These are phyloP conservation scores for Knufia petricola DNA, from an alignment of 2,329 filamentous ascomycete genomes.

Conservation along the genomic window DNA sequence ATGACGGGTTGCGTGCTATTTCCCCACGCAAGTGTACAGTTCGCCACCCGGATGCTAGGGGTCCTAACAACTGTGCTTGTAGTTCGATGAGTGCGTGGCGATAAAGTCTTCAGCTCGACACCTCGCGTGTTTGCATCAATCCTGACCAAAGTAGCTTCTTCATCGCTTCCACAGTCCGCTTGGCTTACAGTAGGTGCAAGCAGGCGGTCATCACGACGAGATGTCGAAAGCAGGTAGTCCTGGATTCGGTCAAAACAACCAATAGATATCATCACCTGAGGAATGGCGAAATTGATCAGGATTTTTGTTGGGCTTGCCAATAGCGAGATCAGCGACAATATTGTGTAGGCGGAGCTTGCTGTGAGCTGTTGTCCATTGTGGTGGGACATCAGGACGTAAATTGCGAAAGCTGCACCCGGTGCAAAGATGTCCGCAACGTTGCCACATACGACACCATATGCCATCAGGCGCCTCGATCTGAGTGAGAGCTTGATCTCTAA, in stretches of 20 bases:
- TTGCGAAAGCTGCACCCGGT: conserved; percentile 2
- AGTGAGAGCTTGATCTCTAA: conserved; percentile 35
- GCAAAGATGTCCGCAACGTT: conserved; percentile 10
- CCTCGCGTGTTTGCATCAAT: not conserved
- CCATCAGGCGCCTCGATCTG: conserved; percentile 28
- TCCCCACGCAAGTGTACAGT: conserved; percentile 41
- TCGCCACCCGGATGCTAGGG: conserved; percentile 31
- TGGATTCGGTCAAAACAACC: not conserved
- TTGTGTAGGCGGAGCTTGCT: conserved; percentile 13
- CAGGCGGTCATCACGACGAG: conserved; percentile 3
- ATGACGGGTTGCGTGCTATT: conserved; percentile 29
- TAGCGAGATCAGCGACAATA: conserved; percentile 9
- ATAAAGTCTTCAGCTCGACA: not conserved
- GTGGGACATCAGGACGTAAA: conserved; percentile 4
- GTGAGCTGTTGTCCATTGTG: conserved; percentile 10
- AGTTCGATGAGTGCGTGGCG: not conserved
- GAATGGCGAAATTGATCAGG: not conserved
- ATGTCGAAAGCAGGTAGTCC: not conserved
- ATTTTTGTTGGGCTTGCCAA: not conserved
- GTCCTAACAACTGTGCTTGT: conserved; percentile 16
- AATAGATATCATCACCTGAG: not conserved
- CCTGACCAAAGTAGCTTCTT: not conserved
- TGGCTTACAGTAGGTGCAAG: not conserved
- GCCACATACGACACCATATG: conserved; percentile 12
- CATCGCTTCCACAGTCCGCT: not conserved